Evolutionary conservation across 192 early-diverging fungal species (phyloP).

Genomic region (Mortierella alpina): DNA sequence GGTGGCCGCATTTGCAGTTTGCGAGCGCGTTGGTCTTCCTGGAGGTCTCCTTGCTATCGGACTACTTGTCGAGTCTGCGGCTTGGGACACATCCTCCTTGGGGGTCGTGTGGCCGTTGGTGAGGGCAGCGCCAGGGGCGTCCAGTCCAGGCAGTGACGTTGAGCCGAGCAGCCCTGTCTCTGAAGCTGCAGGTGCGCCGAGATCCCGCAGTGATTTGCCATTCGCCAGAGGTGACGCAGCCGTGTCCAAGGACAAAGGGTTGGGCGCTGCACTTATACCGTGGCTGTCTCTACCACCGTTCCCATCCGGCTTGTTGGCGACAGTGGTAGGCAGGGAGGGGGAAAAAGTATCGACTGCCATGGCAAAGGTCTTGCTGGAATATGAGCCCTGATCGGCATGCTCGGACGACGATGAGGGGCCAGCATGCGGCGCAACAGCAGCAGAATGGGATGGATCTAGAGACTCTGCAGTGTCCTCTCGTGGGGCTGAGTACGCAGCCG

Average conservation of each 20-base stretch:
- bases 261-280: not conserved
- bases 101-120: constrained; percentile 7
- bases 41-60: constrained; percentile 19
- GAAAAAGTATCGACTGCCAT: too few relatives aligned
- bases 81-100: not conserved
- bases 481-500: not conserved
- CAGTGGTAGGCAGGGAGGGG: too few relatives aligned
- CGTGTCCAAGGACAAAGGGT: not conserved
- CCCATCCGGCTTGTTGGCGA: too few relatives aligned
- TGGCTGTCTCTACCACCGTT: too few relatives aligned
- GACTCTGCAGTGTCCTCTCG: too few relatives aligned
- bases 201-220: not conserved
- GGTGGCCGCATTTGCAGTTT: not conserved
- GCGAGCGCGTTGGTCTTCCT: constrained; percentile 30
- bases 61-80: too few relatives aligned
- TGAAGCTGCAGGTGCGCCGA: not conserved
- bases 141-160: not conserved
- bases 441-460: too few relatives aligned
- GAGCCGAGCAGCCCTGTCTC: not conserved
- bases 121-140: not conserved
- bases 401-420: too few relatives aligned
- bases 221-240: not conserved
- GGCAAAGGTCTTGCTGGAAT: too few relatives aligned
- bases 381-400: too few relatives aligned
- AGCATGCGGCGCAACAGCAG: too few relatives aligned